A percentile compares a stretch with the other conserved stretches of the same genome.
Evolutionary conservation across 768 basidiomycete species (phyloP).

Genomic region (Astraeus odoratus): DNA sequence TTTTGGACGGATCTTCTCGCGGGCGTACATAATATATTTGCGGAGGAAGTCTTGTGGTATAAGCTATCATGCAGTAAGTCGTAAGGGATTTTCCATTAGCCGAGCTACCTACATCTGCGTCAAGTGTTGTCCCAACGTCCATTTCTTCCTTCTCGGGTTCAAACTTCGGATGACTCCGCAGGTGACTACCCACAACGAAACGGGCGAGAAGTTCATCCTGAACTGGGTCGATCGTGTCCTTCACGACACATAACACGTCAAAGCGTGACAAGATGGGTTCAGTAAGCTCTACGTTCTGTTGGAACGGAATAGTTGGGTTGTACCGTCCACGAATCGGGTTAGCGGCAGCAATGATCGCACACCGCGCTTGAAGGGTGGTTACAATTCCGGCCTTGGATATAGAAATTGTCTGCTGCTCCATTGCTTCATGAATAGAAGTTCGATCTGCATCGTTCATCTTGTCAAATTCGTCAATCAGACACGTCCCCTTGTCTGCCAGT

Average conservation of each 20-base stretch:
- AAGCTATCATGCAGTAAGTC: slow-evolving; percentile 44
- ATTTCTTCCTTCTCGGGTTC: slow-evolving; percentile 84
- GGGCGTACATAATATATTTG: slow-evolving; percentile 99
- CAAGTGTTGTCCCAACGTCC: slow-evolving; percentile 81
- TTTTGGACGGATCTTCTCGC: slow-evolving; percentile 89
- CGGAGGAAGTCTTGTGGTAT: slow-evolving; percentile 94
- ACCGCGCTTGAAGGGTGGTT: slow-evolving; percentile 95
- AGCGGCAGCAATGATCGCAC: slow-evolving; percentile 95
- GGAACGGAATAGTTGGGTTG: slow-evolving; percentile 97
- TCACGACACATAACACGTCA: slow-evolving; percentile 96
- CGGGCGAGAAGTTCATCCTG: slow-evolving; percentile 93
- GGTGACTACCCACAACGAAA: slow-evolving; percentile 96
- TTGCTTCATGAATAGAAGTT: slow-evolving; percentile 98
- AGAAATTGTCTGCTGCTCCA: slow-evolving; percentile 99
- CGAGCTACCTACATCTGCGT: slow-evolving; percentile 73
- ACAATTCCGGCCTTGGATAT: slow-evolving; percentile 99
- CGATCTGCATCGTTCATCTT: slow-evolving; percentile 99
- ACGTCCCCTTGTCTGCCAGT: slow-evolving; percentile 96
- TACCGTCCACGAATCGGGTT: slow-evolving; percentile 97
- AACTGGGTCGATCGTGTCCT: slow-evolving; percentile 94
- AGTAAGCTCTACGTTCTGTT: slow-evolving; percentile 97
- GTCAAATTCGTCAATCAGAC: slow-evolving; percentile 98
- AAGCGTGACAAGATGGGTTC: slow-evolving; percentile 98
- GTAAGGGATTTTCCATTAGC: neutral
- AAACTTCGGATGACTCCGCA: slow-evolving; percentile 92